Evolutionary conservation across 768 basidiomycete genomes (phyloP), one percentile per base, ranked within the genome.

Genomic region (Scleroderma citrinum): DNA sequence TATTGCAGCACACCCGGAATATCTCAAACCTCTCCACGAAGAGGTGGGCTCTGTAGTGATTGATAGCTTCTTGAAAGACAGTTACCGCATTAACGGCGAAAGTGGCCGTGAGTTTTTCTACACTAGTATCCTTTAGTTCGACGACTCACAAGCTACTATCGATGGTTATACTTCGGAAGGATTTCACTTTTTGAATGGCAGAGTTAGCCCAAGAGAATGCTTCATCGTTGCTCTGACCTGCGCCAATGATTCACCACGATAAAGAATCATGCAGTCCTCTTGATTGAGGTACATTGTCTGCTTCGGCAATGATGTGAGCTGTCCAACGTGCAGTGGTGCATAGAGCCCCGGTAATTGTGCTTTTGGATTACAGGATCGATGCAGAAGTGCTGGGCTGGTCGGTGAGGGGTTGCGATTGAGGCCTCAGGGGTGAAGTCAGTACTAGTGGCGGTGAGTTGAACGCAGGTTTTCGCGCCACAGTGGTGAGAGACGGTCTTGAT

Each of bases 221-320:
- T 12, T 14, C 19, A 39, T 39, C 21, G 38, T 13, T 20, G 3
- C 38, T 13, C 38, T n/a, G n/a, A 10, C 16, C 5, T 21, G 7
- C 19, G 38, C 19, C 19, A n/a, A n/a, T n/a, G n/a, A 13, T 39
- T 17, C 38, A 39, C 38, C 21, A 19, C 13, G 38, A 39, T 13
- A 17, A 38, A n/a, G n/a, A n/a, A n/a, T n/a, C n/a, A n/a, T n/a
- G n/a, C n/a, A n/a, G n/a, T n/a, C n/a, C n/a, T n/a, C n/a, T n/a
- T 98, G 69, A 62, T 97, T 98, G 48, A 99, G 78, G 66, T 95
- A 98, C 84, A 98, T 88, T 5, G 93, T 92, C 63, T 98, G 93
- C 61, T 98, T 98, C 2, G 85, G 86, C 12, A 92, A 92, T 2
- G 76, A 74, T 3, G 83, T 76, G 2, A 99, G 76, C 12, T 96